Conservation (phyloP, 768 basidiomycete species). For the Collybiopsis confluens region DNA sequence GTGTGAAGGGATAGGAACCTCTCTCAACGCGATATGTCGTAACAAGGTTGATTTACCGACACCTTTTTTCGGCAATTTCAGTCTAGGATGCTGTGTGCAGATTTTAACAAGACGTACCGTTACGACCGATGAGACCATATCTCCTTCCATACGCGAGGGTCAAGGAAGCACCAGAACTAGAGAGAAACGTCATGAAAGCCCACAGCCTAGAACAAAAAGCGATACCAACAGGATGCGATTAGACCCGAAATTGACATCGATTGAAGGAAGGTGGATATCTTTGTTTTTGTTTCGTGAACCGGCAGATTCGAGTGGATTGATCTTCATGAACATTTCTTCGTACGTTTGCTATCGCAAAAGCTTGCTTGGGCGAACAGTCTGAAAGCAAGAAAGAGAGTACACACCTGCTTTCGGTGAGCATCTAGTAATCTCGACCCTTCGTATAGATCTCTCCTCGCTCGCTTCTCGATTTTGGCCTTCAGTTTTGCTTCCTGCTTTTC, state of each 20-base stretch:
- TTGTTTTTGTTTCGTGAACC: constrained; percentile 92
- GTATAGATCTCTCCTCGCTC: constrained; percentile 85
- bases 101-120: constrained; percentile 54
- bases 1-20: constrained; percentile 89
- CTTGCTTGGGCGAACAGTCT: too few species aligned
- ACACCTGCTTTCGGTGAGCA: constrained; percentile 83
- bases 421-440: constrained; percentile 96
- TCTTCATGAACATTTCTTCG: constrained; percentile 99
- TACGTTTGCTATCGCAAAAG: constrained; percentile 92
- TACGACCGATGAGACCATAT: constrained; percentile 89
- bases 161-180: constrained; percentile 77
- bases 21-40: constrained; percentile 90
- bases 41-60: constrained; percentile 97
- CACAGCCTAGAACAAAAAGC: not conserved
- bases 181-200: not conserved
- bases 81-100: too few species aligned
- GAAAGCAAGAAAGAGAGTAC: too few species aligned
- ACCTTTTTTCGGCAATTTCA: too few species aligned
- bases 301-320: constrained; percentile 86
- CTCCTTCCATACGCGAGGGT: constrained; percentile 87
- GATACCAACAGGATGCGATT: constrained; percentile 78
- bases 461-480: constrained; percentile 97
- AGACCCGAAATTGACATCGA: constrained; percentile 95
- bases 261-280: constrained; percentile 90
- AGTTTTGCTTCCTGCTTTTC: constrained; percentile 98